Conservation (phyloP, 2,329 filamentous ascomycete species). For the Alternaria sp. region DNA sequence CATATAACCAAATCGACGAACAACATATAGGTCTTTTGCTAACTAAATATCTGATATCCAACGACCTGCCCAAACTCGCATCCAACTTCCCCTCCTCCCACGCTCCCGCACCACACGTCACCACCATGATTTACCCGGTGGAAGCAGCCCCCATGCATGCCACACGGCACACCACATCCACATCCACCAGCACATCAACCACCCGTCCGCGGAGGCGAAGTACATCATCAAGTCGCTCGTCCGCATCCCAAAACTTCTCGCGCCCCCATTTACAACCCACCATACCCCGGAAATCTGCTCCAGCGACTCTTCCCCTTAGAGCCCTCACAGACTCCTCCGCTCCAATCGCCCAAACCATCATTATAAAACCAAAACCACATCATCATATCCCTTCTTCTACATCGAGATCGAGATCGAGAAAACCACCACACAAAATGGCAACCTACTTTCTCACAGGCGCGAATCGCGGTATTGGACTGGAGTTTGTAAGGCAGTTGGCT, state of each 20-base stretch:
- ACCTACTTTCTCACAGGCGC: conserved; percentile 44
- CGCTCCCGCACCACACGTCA: neutral
- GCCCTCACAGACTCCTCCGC: conserved; percentile 4
- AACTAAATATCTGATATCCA: neutral
- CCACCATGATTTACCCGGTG: conserved; percentile 20
- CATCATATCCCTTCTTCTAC: neutral
- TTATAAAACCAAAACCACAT: neutral
- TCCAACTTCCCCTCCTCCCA: neutral
- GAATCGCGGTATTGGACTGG: conserved; percentile 42
- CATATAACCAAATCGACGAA: conserved; percentile 6
- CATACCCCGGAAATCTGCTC: neutral
- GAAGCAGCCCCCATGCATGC: conserved; percentile 8
- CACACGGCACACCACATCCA: conserved; percentile 7
- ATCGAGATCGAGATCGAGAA: neutral
- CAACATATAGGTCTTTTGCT: neutral
- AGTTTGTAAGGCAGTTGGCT: conserved; percentile 42
- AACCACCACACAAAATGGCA: conserved; percentile 25
- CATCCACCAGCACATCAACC: neutral
- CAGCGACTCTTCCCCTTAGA: neutral
- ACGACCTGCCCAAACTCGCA: neutral
- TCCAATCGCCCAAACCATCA: conserved; percentile 7
- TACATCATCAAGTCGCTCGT: conserved; percentile 10
- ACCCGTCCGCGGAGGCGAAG: conserved; percentile 13
- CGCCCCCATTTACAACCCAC: conserved; percentile 6
- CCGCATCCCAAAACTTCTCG: conserved; percentile 15